Percentiles rank a stretch among this genome's conserved stretches.
These are phyloP conservation scores for Kurtzmaniella cleridarum DNA, from an alignment of 805 yeast species.

Conservation along the genomic window DNA sequence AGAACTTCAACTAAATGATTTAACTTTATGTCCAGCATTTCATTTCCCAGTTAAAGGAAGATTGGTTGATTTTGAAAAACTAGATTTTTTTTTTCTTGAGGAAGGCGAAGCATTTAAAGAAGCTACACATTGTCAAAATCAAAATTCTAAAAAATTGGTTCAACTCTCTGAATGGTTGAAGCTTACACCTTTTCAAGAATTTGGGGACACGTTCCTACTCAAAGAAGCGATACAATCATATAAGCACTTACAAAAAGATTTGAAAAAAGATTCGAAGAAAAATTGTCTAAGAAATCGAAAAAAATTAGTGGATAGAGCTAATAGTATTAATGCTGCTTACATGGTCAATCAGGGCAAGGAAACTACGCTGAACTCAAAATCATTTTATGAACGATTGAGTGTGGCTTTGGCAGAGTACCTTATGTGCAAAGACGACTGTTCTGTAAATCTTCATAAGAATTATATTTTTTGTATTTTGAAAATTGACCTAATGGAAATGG, in stretches of 20 bases:
- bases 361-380: conserved; percentile 15
- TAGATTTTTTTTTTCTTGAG: conserved; percentile 29
- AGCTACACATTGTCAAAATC: conserved; percentile 11
- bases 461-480: conserved; percentile 30
- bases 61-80: conserved; percentile 29
- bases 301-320: conserved; percentile 6
- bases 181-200: conserved; percentile 29
- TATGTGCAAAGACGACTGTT: conserved; percentile 20
- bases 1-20: too few relatives aligned
- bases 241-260: conserved; percentile 11
- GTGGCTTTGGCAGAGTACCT: conserved; percentile 19
- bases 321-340: background rate
- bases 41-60: conserved; percentile 19
- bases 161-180: conserved; percentile 36
- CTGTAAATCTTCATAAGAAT: conserved; percentile 33
- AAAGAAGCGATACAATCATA: conserved; percentile 13
- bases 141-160: conserved; percentile 15
- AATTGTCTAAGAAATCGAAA: conserved; percentile 13
- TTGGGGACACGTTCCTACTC: conserved; percentile 13
- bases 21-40: conserved; percentile 1
- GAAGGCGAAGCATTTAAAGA: conserved; percentile 5
- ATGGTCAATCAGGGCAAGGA: conserved; percentile 16
- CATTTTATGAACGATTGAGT: conserved; percentile 13
- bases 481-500: conserved; percentile 20
- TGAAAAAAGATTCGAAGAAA: conserved; percentile 10